Conservation (phyloP, 2,329 filamentous ascomycete species). For the Pseudogymnoascus sp. region DNA sequence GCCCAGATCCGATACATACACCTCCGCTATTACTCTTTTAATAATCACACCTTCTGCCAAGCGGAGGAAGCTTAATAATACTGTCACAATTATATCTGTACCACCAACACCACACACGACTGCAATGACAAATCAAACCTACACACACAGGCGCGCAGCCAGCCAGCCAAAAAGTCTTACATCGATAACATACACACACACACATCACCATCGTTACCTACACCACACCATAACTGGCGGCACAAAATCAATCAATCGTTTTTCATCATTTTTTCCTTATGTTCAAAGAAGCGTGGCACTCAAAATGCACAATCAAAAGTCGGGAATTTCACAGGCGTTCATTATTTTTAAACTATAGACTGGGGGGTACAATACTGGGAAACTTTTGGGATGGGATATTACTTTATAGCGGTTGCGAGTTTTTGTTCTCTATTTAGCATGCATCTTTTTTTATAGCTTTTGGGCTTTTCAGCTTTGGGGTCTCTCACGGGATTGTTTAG, state of each 20-base stretch:
- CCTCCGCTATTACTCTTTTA: not conserved
- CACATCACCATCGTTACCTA: not conserved
- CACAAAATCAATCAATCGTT: not conserved
- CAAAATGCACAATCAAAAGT: not conserved
- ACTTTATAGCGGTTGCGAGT: not conserved
- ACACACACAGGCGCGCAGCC: not conserved
- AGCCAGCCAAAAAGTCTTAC: not conserved
- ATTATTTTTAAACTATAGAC: not conserved
- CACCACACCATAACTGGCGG: not conserved
- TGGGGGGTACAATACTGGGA: not conserved
- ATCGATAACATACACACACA: not conserved
- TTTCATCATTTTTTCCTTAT: not conserved
- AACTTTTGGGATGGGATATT: not conserved
- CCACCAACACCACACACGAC: not conserved
- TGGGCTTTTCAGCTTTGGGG: conserved; percentile 6
- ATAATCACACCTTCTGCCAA: not conserved
- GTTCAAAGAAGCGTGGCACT: not conserved
- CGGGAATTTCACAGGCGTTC: not conserved
- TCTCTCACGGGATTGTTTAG: not conserved
- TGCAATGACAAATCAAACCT: not conserved
- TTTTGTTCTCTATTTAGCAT: not conserved
- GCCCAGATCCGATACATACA: not conserved
- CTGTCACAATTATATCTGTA: not conserved
- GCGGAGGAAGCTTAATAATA: not conserved
- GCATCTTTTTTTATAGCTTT: conserved; percentile 9